Percentiles rank a stretch among this genome's conserved stretches.
These are phyloP conservation scores for Carex cristatella DNA, from an alignment of 176 grass and related monocot genomes.

Conservation along the genomic window DNA sequence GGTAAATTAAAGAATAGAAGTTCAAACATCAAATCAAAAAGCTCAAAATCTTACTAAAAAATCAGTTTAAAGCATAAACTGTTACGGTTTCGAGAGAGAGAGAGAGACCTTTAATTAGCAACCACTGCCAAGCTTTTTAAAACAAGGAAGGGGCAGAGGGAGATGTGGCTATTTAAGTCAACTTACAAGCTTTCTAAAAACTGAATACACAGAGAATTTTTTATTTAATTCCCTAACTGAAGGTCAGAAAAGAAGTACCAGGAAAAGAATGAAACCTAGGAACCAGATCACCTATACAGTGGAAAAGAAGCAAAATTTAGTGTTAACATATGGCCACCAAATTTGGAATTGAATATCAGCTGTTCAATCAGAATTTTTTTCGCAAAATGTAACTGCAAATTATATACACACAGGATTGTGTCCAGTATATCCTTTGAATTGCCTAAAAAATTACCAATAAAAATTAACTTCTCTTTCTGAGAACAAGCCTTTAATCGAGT, in stretches of 20 bases:
- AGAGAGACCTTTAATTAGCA: neutral
- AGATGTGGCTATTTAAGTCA: neutral
- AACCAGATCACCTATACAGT: neutral
- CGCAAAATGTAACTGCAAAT: neutral
- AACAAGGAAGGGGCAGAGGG: too few species aligned
- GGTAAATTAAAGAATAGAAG: too few species aligned
- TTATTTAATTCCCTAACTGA: neutral
- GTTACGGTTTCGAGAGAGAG: neutral
- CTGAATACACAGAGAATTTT: neutral
- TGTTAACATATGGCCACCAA: neutral
- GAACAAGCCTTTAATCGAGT: too few species aligned
- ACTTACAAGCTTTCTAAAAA: neutral
- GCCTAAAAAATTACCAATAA: neutral
- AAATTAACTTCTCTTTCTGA: neutral
- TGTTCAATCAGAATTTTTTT: neutral
- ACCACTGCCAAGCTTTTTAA: too few species aligned
- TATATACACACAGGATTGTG: neutral
- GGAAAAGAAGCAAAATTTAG: neutral
- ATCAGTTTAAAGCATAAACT: too few species aligned
- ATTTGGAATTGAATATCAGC: too few species aligned
- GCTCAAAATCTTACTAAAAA: too few species aligned
- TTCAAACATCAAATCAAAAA: too few species aligned
- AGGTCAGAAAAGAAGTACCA: neutral
- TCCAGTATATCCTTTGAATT: neutral
- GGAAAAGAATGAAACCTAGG: constrained; percentile 4